These are phyloP conservation scores for Nicotiana tomentosiformis DNA, from an alignment of 257 asterid genomes.

Conservation along the genomic window DNA sequence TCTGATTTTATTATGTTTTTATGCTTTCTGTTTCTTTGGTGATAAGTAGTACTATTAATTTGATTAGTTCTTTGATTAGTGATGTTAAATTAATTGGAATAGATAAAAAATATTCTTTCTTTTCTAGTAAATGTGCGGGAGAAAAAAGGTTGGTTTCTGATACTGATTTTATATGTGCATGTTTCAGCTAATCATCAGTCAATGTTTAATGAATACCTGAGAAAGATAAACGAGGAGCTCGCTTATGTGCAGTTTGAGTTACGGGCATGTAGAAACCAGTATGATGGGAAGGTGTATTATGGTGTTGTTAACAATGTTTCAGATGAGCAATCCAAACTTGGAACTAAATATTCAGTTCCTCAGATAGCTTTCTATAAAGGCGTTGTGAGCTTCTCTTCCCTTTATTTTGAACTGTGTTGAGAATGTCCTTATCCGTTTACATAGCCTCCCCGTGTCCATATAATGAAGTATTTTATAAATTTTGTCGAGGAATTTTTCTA, in stretches of 20 bases:
- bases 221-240: constrained; percentile 63
- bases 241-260: constrained; percentile 66
- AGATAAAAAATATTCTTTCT: neutral
- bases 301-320: constrained; percentile 82
- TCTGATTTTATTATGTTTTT: neutral
- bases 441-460: neutral
- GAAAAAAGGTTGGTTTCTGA: neutral
- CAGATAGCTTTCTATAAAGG: constrained; percentile 89
- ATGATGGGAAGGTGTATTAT: constrained; percentile 60
- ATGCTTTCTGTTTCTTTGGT: neutral
- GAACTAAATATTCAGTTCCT: constrained; percentile 78
- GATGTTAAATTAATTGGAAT: neutral
- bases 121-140: neutral
- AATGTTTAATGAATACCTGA: constrained; percentile 48
- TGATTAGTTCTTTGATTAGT: neutral
- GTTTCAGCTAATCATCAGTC: constrained; percentile 40
- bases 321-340: constrained; percentile 85
- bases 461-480: neutral
- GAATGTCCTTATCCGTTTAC: neutral
- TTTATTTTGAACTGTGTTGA: neutral
- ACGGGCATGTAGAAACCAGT: constrained; percentile 74
- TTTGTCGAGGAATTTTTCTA: neutral
- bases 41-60: neutral
- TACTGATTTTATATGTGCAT: neutral
- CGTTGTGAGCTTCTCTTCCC: constrained; percentile 49